Evolutionary conservation across 2,329 filamentous ascomycete species (phyloP).

Genomic region (Fusarium succisae): DNA sequence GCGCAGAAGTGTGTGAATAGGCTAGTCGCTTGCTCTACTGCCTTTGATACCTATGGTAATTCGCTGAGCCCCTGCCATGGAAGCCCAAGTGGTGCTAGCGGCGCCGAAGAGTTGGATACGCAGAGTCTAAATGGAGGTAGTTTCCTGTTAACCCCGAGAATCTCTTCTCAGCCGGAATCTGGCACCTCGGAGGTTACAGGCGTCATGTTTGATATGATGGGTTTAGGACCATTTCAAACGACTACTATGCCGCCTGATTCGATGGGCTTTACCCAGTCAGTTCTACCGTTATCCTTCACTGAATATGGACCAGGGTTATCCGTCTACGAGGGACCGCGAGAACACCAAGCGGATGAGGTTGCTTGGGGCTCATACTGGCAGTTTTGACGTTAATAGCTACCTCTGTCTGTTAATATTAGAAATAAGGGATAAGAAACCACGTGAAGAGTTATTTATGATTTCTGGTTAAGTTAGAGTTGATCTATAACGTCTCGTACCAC

Average conservation of each 20-base stretch:
- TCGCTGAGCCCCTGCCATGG: background rate
- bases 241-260: background rate
- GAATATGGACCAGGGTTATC: background rate
- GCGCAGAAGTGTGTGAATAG: slow-evolving; percentile 42
- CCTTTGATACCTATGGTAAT: background rate
- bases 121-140: background rate
- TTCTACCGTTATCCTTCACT: background rate
- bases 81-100: background rate
- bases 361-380: background rate
- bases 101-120: background rate
- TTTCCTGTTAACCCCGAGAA: background rate
- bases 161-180: background rate
- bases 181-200: background rate
- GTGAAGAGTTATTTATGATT: too few relatives aligned
- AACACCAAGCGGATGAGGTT: background rate
- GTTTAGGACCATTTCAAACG: background rate
- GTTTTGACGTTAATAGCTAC: background rate
- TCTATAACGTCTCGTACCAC: too few relatives aligned
- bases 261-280: background rate
- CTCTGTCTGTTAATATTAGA: background rate
- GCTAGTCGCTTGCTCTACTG: slow-evolving; percentile 23
- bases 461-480: too few relatives aligned
- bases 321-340: background rate
- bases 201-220: background rate
- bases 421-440: background rate